Conservation (phyloP, 2,329 filamentous ascomycete species). For the Uncinocarpus reesii region DNA sequence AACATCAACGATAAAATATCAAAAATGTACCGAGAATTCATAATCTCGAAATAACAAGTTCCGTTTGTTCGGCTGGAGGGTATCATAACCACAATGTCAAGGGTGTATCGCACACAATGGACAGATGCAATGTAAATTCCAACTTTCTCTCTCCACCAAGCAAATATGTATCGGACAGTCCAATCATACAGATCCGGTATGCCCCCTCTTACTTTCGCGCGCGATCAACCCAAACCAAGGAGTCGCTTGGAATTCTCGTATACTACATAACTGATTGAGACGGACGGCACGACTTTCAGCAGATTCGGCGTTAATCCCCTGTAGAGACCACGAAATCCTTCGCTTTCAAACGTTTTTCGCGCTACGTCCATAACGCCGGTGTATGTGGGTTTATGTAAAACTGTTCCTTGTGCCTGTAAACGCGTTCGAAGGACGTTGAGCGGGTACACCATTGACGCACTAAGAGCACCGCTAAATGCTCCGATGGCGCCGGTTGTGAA, state of each 20-base stretch:
- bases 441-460: constrained; percentile 88
- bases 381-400: constrained; percentile 83
- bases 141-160: too few species aligned
- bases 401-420: constrained; percentile 86
- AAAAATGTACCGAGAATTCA: background rate
- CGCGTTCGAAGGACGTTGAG: constrained; percentile 86
- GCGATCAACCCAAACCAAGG: constrained; percentile 42
- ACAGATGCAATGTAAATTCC: too few species aligned
- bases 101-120: background rate
- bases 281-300: constrained; percentile 87
- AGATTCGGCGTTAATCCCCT: constrained; percentile 92
- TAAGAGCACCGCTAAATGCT: constrained; percentile 80
- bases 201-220: background rate
- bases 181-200: background rate
- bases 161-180: too few species aligned
- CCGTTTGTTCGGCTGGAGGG: background rate
- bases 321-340: constrained; percentile 79
- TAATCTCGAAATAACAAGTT: background rate
- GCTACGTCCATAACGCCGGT: constrained; percentile 85
- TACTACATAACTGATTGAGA: constrained; percentile 89
- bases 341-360: constrained; percentile 66
- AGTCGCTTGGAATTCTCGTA: constrained; percentile 81
- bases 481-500: constrained; percentile 81
- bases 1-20: background rate
- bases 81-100: constrained; percentile 5